phyloP scores from a whole-genome alignment of 495 filamentous ascomycete genomes.

The Xylaria sp. region DNA sequence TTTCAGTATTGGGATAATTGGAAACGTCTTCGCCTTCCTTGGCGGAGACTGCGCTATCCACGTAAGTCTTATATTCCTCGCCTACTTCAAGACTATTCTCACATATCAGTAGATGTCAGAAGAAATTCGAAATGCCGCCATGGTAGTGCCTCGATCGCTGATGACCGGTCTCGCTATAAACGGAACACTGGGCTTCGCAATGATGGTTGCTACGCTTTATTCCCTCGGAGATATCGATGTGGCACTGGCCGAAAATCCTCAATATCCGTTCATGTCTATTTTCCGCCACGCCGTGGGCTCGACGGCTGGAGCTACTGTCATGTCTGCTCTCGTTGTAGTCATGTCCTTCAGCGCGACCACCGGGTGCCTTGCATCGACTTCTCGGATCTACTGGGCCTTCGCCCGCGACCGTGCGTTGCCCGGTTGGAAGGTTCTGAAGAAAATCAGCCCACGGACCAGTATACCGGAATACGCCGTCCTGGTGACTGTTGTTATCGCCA shows the following conservation, averaged over 20 bases:
- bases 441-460: constrained; percentile 27
- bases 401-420: constrained; percentile 58
- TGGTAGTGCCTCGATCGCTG: constrained; percentile 62
- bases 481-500: constrained; percentile 46
- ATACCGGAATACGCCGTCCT: constrained; percentile 49
- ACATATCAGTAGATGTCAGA: constrained; percentile 55
- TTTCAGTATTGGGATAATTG: constrained; percentile 61
- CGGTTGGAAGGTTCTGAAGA: constrained; percentile 20
- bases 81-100: neutral
- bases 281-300: constrained; percentile 46
- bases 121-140: constrained; percentile 63
- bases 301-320: constrained; percentile 40
- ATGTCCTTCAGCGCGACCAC: constrained; percentile 42
- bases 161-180: constrained; percentile 58
- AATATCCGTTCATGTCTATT: constrained; percentile 58
- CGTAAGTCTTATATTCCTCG: constrained; percentile 23
- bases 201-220: constrained; percentile 61
- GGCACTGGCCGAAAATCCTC: constrained; percentile 45
- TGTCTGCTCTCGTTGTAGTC: constrained; percentile 47
- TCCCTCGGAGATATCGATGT: constrained; percentile 58
- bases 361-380: constrained; percentile 53
- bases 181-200: constrained; percentile 57
- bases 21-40: constrained; percentile 47
- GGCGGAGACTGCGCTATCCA: constrained; percentile 65
- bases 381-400: constrained; percentile 62